Conservation (phyloP, 2,329 filamentous ascomycete species). For the Fusarium papillatum region DNA sequence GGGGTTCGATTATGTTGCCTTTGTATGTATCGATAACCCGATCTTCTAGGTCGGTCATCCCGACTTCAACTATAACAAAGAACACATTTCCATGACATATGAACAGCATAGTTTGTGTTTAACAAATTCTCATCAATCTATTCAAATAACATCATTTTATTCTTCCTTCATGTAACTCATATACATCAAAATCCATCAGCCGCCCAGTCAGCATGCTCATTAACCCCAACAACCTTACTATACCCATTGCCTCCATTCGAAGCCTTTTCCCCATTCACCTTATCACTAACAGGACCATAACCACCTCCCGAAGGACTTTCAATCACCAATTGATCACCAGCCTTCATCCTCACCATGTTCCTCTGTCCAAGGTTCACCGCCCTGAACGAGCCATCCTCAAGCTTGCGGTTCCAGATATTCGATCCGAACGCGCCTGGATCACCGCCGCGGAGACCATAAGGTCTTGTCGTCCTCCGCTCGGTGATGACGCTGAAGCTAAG, state of each 20-base stretch:
- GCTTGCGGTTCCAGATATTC: constrained; percentile 73
- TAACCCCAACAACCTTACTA: background rate
- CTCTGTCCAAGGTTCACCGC: constrained; percentile 40
- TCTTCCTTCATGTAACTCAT: background rate
- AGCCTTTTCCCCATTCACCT: background rate
- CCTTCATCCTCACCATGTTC: constrained; percentile 23
- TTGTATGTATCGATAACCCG: too few relatives aligned
- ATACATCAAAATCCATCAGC: background rate
- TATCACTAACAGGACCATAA: constrained; percentile 9
- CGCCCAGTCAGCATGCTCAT: background rate
- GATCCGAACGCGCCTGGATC: constrained; percentile 75
- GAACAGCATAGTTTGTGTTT: too few relatives aligned
- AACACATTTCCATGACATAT: too few relatives aligned
- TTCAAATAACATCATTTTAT: too few relatives aligned
- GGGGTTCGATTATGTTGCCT: too few relatives aligned
- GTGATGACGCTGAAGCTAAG: constrained; percentile 84
- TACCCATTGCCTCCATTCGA: background rate
- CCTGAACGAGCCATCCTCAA: constrained; percentile 46
- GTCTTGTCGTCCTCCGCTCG: constrained; percentile 80
- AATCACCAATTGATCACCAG: constrained; percentile 31
- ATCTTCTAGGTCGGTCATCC: too few relatives aligned
- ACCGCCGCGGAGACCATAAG: constrained; percentile 81
- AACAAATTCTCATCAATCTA: too few relatives aligned
- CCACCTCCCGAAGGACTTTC: constrained; percentile 30
- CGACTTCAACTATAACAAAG: too few relatives aligned